Base-by-base conservation (phyloP, 805 yeast species). In the Diddensiella caesifluorescens region DNA sequence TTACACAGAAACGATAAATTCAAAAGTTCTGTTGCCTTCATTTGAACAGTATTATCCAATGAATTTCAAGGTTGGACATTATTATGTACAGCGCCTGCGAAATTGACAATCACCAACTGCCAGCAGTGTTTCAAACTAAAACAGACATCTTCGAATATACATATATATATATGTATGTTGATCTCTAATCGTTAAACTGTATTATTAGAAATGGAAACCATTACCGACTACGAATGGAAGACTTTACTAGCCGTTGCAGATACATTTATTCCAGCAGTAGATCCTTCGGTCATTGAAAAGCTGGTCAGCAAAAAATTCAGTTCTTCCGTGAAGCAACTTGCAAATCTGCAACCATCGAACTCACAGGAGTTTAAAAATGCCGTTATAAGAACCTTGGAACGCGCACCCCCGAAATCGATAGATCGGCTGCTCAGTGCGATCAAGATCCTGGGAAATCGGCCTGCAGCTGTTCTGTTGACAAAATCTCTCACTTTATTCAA, bases 401-500 rank as follows among this genome's bases (percentile, higher is more conserved):
- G 33, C 5, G 43, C 35, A 5, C 15, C 39, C 9, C 22, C 31
- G 7, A 36, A 38, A 31, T 16, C 19, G 6, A 19, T 19, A n/a
- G 22, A 36, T 22, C 35, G 50, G 41, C 39, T 57, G 22, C 22
- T 31, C 20, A 30, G 51, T 10, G 45, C 50, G 21, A 38, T 57
- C 29, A 45, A 37, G 16, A 45, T 47, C 4, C 48, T 59, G 30
- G 34, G 52, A 18, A 44, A 40, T 38, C 44, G 58, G 6, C 50
- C 48, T 3, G 16, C 54, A 2, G 56, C 61, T 0, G 21, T 43
- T 4, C 36, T 51, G 5, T 39, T 59, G 22, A 59, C 63, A 6
- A 43, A 46, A 5, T 47, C 55, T 13, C 42, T 42, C 4, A 26
- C 31, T 22, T 48, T 55, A 1, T 12, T 59, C 9, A 44, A 53